phyloP scores from a whole-genome alignment of 2,329 filamentous ascomycete genomes.

The Aspergillus thermomutatus region DNA sequence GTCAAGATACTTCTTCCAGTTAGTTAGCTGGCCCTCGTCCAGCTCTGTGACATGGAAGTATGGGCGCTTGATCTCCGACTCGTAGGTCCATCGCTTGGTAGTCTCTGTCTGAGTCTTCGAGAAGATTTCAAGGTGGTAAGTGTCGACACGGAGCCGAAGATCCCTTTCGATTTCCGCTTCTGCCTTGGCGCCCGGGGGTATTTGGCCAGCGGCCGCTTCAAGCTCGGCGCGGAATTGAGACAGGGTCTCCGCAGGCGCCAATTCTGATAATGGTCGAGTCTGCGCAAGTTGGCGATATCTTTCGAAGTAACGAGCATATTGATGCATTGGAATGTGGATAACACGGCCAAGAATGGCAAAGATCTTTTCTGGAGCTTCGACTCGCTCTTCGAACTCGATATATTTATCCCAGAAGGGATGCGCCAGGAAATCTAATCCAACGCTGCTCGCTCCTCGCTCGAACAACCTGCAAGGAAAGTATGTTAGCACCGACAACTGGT shows the following conservation, averaged over 20 bases:
- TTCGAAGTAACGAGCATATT: conserved; percentile 93
- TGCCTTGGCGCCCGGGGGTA: conserved; percentile 49
- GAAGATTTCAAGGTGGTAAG: conserved; percentile 76
- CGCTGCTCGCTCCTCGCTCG: conserved; percentile 78
- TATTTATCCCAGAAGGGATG: conserved; percentile 99
- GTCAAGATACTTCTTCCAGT: conserved; percentile 96
- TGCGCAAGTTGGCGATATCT: conserved; percentile 77
- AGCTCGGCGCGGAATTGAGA: conserved; percentile 69
- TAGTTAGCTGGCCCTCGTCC: conserved; percentile 76
- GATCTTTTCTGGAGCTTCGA: conserved; percentile 79
- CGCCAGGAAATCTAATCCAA: conserved; percentile 88
- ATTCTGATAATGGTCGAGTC: conserved; percentile 66
- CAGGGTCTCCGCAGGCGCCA: conserved; percentile 67
- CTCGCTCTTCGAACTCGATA: conserved; percentile 90
- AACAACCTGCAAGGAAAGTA: conserved; percentile 64
- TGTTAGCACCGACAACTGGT: conserved; percentile 38
- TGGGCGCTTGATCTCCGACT: conserved; percentile 89
- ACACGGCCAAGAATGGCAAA: conserved; percentile 80
- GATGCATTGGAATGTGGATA: conserved; percentile 88
- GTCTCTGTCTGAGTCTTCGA: conserved; percentile 80
- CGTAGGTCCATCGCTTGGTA: conserved; percentile 89
- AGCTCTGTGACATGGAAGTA: conserved; percentile 97
- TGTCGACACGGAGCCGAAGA: conserved; percentile 74
- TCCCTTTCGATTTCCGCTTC: conserved; percentile 82
- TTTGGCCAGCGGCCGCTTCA: conserved; percentile 49